These are phyloP conservation scores for Cronartium ribicola DNA, from an alignment of 1,284 basidiomycete species.

Conservation along the genomic window DNA sequence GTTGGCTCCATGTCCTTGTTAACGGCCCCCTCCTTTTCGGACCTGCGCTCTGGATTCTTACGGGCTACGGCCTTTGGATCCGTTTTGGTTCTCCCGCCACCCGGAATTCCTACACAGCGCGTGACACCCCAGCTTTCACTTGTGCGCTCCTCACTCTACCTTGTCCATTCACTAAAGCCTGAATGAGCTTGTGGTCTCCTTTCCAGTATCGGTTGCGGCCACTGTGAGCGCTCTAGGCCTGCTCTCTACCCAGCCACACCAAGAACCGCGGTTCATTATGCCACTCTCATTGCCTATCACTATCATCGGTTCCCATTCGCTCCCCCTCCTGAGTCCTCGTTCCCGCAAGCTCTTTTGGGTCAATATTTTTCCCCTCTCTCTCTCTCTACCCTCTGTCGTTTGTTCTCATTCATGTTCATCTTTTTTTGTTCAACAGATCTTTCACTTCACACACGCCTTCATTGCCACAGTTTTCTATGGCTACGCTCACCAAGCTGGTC, in stretches of 20 bases:
- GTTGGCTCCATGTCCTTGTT: constrained; percentile 49
- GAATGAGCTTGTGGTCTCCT: not conserved
- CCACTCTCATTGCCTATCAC: constrained; percentile 48
- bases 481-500: constrained; percentile 28
- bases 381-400: not conserved
- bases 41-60: constrained; percentile 9
- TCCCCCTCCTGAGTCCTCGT: not conserved
- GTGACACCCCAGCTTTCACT: no score
- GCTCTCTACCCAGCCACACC: constrained; percentile 51
- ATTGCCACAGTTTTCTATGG: constrained; percentile 11
- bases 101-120: no score
- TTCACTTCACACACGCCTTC: constrained; percentile 25
- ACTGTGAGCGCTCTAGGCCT: constrained; percentile 43
- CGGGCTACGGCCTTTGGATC: constrained; percentile 2
- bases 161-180: no score
- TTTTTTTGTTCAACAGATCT: not conserved
- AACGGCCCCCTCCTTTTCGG: constrained; percentile 52
- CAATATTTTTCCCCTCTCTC: not conserved
- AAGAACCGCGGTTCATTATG: constrained; percentile 52
- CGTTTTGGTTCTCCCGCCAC: not conserved
- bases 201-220: constrained; percentile 28
- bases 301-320: constrained; percentile 32
- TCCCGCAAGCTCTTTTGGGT: constrained; percentile 27
- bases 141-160: no score
- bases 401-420: not conserved